Evolutionary conservation across 164 flowering plant genomes (phyloP), one percentile per base, ranked within the genome.

Genomic region (Piper betle): DNA sequence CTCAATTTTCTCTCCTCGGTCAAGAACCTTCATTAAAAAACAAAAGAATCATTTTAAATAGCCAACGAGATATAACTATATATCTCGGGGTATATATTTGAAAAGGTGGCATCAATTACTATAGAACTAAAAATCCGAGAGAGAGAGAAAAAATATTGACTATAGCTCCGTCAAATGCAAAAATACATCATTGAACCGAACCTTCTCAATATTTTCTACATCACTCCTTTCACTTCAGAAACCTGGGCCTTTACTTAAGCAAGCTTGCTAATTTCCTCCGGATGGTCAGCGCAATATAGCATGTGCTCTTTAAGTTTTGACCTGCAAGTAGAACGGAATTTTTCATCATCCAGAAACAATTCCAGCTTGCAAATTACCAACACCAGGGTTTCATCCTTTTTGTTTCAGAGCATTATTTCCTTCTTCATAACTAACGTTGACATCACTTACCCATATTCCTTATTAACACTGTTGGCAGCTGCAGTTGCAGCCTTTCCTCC

Each of bases 401-500:
- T 17, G 5, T 8, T 39, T 15, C 2, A 54, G 10, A 19, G 12
- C 50, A 46, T 6, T 46, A 10, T 6, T 46, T 46, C 15, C 50
- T 46, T 15, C 12, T 10, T 46, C 15, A 12, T 46, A 9, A 46
- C 50, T 46, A 6, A 46, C 50, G 10, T 46, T 46, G 15, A 46
- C 11, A 46, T 46, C 50, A 57, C 57, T 64, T 76, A 80, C 84
- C 84, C 81, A 64, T 72, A 80, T 56, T 78, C 83, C 59, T 37
- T 80, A 59, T 80, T 80, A 59, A 80, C 76, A 58, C 83, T 64
- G 52, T 76, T 66, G 17, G 80, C 80, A 55, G 40, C 66, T 61
- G 84, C 81, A 55, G 84, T 80, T 54, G 80, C 75, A 57, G 80
- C 84, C 61, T 80, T 80, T 46, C 84, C 84, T 57, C 84, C 84